Base-by-base conservation (phyloP, 2,329 filamentous ascomycete species). In the Aspergillus ochraceoroseus region DNA sequence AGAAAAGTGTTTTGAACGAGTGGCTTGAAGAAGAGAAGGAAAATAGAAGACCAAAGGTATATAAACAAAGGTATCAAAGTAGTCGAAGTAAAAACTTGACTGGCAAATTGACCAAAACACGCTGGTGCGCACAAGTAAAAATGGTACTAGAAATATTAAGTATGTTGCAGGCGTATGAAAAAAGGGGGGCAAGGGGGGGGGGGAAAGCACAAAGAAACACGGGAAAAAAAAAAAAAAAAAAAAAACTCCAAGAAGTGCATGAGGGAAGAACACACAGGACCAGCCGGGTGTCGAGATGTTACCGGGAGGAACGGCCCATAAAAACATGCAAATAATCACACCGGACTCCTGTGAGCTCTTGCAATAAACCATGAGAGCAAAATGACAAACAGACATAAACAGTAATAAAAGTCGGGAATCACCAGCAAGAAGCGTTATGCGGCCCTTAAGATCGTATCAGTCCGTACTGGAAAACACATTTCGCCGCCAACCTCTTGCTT, bases 281-380 rank as follows among this genome's bases (percentile, higher is more conserved):
- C 65, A 68, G 65, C 65, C 65, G 57, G 61, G 65, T 68, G 65
- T 66, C 57, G 60, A 64, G 52, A 57, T 61, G 56, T 58, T 61
- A 54, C 53, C 54, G 49, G 39, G 51, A 56, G 53, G 55, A 59
- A 59, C 57, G 55, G 53, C 58, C 52, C 60, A 55, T 53, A 51
- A 57, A 61, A 61, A 57, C 56, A 59, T 54, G 51, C 62, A 54
- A 61, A 63, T 56, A 60, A 65, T 63, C 64, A 64, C 61, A 67
- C 65, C 64, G 57, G 64, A 67, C 65, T 67, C 65, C 65, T 57
- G 55, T 61, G 58, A 57, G 58, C 57, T 65, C 59, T 63, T 61
- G 55, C 51, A 57, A 52, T 48, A 52, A 51, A 58, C 52, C 44
- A 52, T 61, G 56, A 46, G 49, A 54, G 56, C 63, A 65, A 57